Evolutionary conservation across 768 basidiomycete genomes (phyloP), one percentile per base, ranked within the genome.

Genomic region (Paxillus involutus): DNA sequence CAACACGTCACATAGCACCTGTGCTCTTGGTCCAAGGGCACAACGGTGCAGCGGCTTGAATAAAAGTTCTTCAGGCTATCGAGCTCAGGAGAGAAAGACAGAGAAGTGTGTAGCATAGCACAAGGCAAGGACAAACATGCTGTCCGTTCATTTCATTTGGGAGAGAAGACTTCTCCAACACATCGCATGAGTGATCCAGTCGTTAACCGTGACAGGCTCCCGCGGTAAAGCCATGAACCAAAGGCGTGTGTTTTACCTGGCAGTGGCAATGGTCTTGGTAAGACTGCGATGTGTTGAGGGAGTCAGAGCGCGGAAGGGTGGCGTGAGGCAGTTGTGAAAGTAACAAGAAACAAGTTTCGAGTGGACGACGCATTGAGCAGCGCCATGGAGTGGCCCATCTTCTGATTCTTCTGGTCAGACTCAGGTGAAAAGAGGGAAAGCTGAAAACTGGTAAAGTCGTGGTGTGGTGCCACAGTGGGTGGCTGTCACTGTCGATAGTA

Each of bases 141-240:
- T 40, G 33, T 63, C 63, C 33, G 10, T 53, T 51, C 53, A 54
- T 54, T 53, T 51, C 53, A 54, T 54, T 52, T 51, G 50, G 55
- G 56, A 66, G 55, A 46, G 64, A 64, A 66, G 63, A 29, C 24
- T 60, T 66, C 63, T 21, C 53, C 49, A 54, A 49, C 60, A 54
- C 46, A 41, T 57, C 51, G 51, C 45, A 49, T 39, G 37, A n/a
- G 7, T 17, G 8, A 19, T 40, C 39, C 39, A 9, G 17, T 40
- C 6, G 8, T 40, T 40, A 17, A 14, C n/a, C n/a, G n/a, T n/a
- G n/a, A n/a, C 39, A 44, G 19, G 52, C 61, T 58, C 45, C 64
- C 53, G 58, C 53, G 49, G 49, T 57, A 55, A 55, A 51, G 47
- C 48, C 60, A 57, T 51, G 62, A 59, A 49, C 51, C 53, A 50